Evolutionary conservation across 1,284 basidiomycete genomes (phyloP).

Genomic region (Sporisorium sorghi): DNA sequence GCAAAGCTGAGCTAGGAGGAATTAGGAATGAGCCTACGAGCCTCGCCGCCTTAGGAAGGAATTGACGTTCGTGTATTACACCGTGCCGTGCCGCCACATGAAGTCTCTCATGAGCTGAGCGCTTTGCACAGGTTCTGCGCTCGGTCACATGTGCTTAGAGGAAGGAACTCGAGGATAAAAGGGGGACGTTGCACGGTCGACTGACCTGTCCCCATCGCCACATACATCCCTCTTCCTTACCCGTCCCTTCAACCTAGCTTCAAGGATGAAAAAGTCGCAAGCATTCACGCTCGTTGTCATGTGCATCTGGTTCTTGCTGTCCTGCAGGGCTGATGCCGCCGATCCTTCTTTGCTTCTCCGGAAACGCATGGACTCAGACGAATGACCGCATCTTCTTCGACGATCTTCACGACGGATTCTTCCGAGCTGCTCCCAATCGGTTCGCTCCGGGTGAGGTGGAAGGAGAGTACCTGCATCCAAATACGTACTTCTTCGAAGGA

Average conservation of each 20-base stretch:
- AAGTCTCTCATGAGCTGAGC: no score
- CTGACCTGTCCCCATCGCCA: neutral
- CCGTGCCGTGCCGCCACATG: no score
- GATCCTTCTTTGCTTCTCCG: no score
- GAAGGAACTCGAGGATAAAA: neutral
- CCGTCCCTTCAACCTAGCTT: neutral
- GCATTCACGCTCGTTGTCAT: neutral
- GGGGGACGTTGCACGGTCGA: neutral
- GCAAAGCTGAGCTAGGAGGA: no score
- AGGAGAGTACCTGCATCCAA: constrained; percentile 4
- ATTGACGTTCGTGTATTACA: no score
- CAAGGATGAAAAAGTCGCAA: neutral
- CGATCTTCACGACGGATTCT: constrained; percentile 5
- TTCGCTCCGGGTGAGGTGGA: neutral
- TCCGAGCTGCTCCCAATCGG: neutral
- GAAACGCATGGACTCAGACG: neutral
- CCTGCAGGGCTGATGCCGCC: neutral
- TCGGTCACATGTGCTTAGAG: no score
- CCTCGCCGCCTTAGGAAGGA: no score
- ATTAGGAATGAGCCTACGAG: no score
- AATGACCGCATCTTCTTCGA: constrained; percentile 4
- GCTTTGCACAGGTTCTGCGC: no score
- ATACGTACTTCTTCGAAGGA: constrained; percentile 9
- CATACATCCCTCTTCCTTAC: neutral
- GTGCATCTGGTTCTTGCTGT: neutral